Evolutionary conservation across 1,284 basidiomycete genomes (phyloP).

Genomic region (Pholiota adiposa): DNA sequence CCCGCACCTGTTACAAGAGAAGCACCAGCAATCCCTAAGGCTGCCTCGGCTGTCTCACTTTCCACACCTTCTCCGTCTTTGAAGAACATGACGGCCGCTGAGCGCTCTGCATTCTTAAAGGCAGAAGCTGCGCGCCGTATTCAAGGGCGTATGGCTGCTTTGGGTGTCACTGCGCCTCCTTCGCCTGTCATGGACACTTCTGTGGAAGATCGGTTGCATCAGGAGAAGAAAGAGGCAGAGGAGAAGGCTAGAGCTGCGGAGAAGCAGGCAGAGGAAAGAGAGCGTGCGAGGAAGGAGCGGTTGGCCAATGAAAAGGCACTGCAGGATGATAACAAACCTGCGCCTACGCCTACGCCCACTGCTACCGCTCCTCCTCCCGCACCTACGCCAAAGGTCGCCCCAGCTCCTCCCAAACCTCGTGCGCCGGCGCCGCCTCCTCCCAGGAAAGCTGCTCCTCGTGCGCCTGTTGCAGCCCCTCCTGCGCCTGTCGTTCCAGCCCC

Average conservation of each 20-base stretch:
- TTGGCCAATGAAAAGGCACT: conserved; percentile 70
- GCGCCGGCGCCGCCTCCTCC: conserved; percentile 13
- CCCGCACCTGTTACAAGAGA: conserved; percentile 38
- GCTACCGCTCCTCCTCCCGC: conserved; percentile 24
- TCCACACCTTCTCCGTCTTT: conserved; percentile 51
- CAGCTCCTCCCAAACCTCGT: conserved; percentile 39
- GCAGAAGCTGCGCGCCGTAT: conserved; percentile 86
- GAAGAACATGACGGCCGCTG: conserved; percentile 86
- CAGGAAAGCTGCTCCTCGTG: conserved; percentile 19
- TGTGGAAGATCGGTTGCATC: conserved; percentile 81
- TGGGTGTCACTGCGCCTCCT: conserved; percentile 72
- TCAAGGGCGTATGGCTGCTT: conserved; percentile 85
- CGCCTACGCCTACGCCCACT: conserved; percentile 20
- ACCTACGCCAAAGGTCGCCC: conserved; percentile 19
- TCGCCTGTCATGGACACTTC: conserved; percentile 66
- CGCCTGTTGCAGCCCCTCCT: conserved; percentile 46
- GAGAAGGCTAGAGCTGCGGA: conserved; percentile 79
- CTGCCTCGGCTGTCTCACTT: conserved; percentile 44
- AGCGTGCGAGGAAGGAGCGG: conserved; percentile 68
- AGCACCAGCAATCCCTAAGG: conserved; percentile 51
- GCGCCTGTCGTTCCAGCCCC: conserved; percentile 32
- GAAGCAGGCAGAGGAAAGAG: conserved; percentile 77
- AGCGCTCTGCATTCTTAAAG: conserved; percentile 81
- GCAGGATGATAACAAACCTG: conserved; percentile 42
- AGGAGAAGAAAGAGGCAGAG: conserved; percentile 87